Base-by-base conservation (phyloP, 768 basidiomycete genomes). In the Russula brevipes region DNA sequence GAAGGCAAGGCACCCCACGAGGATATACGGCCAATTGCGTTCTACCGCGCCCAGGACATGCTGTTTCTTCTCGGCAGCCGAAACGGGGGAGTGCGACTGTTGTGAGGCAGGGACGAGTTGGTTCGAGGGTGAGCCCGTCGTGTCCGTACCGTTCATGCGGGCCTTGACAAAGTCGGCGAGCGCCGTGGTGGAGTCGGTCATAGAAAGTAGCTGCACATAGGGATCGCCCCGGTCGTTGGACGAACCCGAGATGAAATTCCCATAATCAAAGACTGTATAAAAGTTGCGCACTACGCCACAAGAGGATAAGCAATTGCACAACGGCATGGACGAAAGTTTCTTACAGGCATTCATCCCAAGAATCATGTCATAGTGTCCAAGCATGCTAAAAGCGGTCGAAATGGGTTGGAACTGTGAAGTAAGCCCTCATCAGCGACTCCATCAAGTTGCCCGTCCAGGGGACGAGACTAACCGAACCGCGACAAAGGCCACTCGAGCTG, bases 311-410 rank as follows among this genome's bases (percentile, higher is more conserved):
- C 30, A 8, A 33, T 36, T 33, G 45, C 39, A 57, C 12, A 30
- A n/a, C 10, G 44, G 42, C 38, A 17, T 17, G 3, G 19, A 36
- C 54, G 9, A 35, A 39, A 42, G 42, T 8, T 4, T 73, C 87
- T 68, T 74, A 91, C 89, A 60, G 76, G 91, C 89, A 58, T 81
- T 81, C 88, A 90, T 89, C 66, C 89, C 89, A 54, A 91, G 79
- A 68, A 91, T 89, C 79, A 91, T 85, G 68, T 92, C 89, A 66
- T 88, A 92, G 70, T 87, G 80, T 66, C 88, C 87, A 33, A 88
- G 80, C 46, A 89, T 66, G 76, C 87, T 86, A 75, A 91, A 89
- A 5, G 89, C 88, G 4, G 85, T 82, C 14, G 89, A 88, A 66
- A 91, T 88, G 2, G 89, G 90, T 78, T 92, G 90, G 79, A 89